Conservation (phyloP, 2,329 filamentous ascomycete genomes). For the Colletotrichum brevisporum region DNA sequence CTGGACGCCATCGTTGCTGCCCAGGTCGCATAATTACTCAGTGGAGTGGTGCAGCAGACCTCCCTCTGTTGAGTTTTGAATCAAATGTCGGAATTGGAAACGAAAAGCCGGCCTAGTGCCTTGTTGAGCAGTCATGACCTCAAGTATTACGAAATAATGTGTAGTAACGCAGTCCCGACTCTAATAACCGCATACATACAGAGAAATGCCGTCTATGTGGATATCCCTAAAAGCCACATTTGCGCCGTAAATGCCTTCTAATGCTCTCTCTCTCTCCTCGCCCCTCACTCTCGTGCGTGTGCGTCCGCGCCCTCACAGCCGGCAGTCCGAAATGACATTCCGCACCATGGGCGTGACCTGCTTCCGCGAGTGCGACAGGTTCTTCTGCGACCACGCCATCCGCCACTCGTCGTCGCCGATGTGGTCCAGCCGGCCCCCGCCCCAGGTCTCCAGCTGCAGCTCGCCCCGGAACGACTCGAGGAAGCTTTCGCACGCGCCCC, state of each 20-base stretch:
- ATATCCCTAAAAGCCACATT: constrained; percentile 1
- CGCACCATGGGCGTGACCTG: constrained; percentile 78
- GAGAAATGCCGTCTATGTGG: constrained; percentile 1
- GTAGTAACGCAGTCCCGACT: neutral
- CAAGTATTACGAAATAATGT: neutral
- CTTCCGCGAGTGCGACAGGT: constrained; percentile 74
- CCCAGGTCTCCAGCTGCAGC: constrained; percentile 71
- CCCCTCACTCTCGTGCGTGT: neutral
- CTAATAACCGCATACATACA: neutral
- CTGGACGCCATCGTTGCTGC: constrained; percentile 37
- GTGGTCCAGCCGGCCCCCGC: constrained; percentile 61
- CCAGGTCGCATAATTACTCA: constrained; percentile 7
- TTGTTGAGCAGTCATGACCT: neutral
- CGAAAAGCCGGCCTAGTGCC: neutral
- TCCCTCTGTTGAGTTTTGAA: neutral
- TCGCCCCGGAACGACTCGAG: constrained; percentile 57
- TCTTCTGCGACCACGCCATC: constrained; percentile 77
- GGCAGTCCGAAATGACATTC: constrained; percentile 60
- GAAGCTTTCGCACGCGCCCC: constrained; percentile 69
- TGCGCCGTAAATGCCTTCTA: neutral
- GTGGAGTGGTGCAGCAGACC: neutral
- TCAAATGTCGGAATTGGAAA: neutral
- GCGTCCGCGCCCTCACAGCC: constrained; percentile 1
- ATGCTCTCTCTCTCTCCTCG: neutral
- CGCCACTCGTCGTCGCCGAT: constrained; percentile 60